phyloP scores from a whole-genome alignment of 2,329 filamentous ascomycete genomes.

The Rhinocladiella mackenziei region DNA sequence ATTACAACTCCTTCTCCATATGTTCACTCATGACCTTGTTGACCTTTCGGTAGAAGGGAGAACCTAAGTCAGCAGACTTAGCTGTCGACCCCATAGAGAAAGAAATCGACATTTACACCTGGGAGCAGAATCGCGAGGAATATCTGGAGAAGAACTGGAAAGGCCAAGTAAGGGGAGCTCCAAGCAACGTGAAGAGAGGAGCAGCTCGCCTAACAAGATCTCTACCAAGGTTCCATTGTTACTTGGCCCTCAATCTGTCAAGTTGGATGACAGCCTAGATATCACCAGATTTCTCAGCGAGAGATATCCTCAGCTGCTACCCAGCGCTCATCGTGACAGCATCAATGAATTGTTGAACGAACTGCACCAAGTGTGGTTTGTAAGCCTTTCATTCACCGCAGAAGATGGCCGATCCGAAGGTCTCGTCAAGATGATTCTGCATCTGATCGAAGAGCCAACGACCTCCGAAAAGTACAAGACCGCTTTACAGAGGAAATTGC shows the following conservation, averaged over 20 bases:
- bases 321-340: conserved; percentile 1
- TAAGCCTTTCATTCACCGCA: conserved; percentile 14
- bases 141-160: conserved; percentile 12
- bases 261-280: conserved; percentile 11
- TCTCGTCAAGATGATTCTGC: conserved; percentile 6
- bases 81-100: conserved; percentile 6
- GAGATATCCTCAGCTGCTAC: conserved; percentile 7
- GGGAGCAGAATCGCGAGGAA: conserved; percentile 11
- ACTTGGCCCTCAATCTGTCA: not conserved
- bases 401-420: conserved; percentile 11
- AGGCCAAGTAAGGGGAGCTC: conserved; percentile 14
- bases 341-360: conserved; percentile 9
- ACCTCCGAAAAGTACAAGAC: conserved; percentile 5
- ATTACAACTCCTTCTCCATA: conserved; percentile 18
- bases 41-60: conserved; percentile 6
- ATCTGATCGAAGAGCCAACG: not conserved
- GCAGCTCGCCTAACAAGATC: too few relatives aligned
- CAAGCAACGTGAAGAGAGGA: too few relatives aligned
- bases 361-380: conserved; percentile 12
- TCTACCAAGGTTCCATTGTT: not conserved
- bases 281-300: conserved; percentile 10
- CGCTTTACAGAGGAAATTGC: conserved; percentile 3
- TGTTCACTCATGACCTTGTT: conserved; percentile 14
- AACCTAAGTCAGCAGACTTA: conserved; percentile 2
- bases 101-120: conserved; percentile 13